phyloP scores from a whole-genome alignment of 805 yeast genomes.

The Candida khao-thaluensis region DNA sequence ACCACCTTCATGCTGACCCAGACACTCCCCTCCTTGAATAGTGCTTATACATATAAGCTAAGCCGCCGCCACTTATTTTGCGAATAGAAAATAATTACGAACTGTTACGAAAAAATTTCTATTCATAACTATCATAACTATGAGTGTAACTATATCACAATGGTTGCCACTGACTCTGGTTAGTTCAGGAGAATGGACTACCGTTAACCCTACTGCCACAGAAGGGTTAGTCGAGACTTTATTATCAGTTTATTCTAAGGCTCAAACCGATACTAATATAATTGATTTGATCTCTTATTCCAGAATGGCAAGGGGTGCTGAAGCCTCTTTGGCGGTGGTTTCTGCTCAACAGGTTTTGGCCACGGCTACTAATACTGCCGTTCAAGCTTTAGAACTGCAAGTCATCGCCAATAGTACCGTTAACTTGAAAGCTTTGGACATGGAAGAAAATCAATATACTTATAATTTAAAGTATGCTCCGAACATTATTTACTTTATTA shows the following conservation, averaged over 20 bases:
- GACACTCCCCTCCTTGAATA: too few relatives aligned
- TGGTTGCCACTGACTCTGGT: slow-evolving; percentile 15
- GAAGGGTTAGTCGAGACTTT: slow-evolving; percentile 10
- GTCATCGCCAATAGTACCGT: slow-evolving; percentile 33
- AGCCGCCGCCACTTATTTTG: too few relatives aligned
- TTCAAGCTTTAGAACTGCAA: slow-evolving; percentile 29
- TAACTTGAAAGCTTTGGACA: slow-evolving; percentile 28
- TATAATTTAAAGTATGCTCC: slow-evolving; percentile 27
- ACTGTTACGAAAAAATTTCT: too few relatives aligned
- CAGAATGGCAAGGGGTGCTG: slow-evolving; percentile 30
- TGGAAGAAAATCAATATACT: slow-evolving; percentile 29
- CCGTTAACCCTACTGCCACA: slow-evolving; percentile 13
- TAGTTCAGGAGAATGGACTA: slow-evolving; percentile 14
- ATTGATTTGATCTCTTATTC: slow-evolving; percentile 23
- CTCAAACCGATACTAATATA: not conserved
- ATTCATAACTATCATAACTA: too few relatives aligned
- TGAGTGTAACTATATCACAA: slow-evolving; percentile 12
- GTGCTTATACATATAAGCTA: too few relatives aligned
- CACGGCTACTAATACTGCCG: slow-evolving; percentile 34
- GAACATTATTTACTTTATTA: slow-evolving; percentile 29
- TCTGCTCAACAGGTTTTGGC: slow-evolving; percentile 36
- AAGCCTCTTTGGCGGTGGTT: slow-evolving; percentile 36
- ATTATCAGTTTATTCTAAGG: slow-evolving; percentile 3
- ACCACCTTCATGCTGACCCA: too few relatives aligned
- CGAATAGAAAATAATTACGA: too few relatives aligned